These are phyloP conservation scores for Aureobasidium pullulans DNA, from an alignment of 2,329 filamentous ascomycete species.

Conservation along the genomic window DNA sequence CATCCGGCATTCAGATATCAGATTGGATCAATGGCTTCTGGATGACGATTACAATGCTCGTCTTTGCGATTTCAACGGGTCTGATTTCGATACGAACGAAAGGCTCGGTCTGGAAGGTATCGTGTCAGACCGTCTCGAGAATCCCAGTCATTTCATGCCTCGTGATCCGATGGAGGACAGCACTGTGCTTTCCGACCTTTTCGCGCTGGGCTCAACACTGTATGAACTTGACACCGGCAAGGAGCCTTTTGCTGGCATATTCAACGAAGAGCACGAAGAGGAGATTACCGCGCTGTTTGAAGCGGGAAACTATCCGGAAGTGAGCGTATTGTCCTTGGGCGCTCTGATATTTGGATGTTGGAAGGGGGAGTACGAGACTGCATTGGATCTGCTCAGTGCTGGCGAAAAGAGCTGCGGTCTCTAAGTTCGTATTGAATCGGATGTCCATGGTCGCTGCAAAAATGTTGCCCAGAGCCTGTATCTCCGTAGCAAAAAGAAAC, in stretches of 20 bases:
- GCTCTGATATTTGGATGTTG: background rate
- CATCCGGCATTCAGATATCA: slow-evolving; percentile 11
- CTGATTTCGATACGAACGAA: background rate
- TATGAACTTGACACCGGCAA: slow-evolving; percentile 5
- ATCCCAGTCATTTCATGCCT: slow-evolving; percentile 10
- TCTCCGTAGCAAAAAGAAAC: background rate
- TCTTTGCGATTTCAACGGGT: slow-evolving; percentile 12
- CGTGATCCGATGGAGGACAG: background rate
- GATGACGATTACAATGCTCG: slow-evolving; percentile 6
- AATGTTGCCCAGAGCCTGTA: too few relatives aligned
- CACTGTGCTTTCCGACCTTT: slow-evolving; percentile 13
- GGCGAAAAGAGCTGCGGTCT: background rate
- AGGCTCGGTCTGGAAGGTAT: background rate
- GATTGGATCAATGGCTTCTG: slow-evolving; percentile 15
- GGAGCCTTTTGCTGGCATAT: background rate
- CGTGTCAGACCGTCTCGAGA: background rate
- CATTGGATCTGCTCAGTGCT: background rate
- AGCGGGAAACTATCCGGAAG: background rate
- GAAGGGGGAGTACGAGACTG: background rate
- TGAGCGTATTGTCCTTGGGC: background rate
- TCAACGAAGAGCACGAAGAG: background rate
- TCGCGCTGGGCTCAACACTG: slow-evolving; percentile 6
- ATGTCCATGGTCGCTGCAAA: too few relatives aligned
- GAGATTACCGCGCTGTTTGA: background rate
- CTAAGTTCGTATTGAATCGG: background rate